phyloP scores from a whole-genome alignment of 192 early-diverging fungal genomes.

The Coemansia sp. region DNA sequence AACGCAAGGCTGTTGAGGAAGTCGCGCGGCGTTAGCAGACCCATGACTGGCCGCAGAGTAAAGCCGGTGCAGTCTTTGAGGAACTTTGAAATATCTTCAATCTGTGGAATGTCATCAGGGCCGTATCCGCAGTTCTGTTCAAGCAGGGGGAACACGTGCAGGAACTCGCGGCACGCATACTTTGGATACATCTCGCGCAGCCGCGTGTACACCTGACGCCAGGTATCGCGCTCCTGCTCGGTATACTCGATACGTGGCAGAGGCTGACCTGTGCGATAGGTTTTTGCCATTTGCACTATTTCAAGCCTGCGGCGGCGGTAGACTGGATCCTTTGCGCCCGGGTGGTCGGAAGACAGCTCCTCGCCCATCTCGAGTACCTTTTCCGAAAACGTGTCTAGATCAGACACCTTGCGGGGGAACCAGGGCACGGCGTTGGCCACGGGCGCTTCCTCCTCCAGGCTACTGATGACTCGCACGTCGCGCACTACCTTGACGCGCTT shows the following conservation, averaged over 20 bases:
- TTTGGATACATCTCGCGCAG: constrained; percentile 73
- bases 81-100: constrained; percentile 84
- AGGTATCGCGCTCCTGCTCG: constrained; percentile 73
- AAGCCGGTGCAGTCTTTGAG: constrained; percentile 93
- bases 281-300: constrained; percentile 83
- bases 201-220: constrained; percentile 76
- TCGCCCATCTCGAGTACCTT: constrained; percentile 91
- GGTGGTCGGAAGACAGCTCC: constrained; percentile 87
- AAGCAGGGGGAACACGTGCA: constrained; percentile 84
- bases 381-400: constrained; percentile 89
- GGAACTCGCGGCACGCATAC: constrained; percentile 91
- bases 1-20: constrained; percentile 96
- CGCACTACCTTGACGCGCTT: constrained; percentile 58
- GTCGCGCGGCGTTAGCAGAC: constrained; percentile 86
- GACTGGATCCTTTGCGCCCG: constrained; percentile 81
- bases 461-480: constrained; percentile 57
- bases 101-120: constrained; percentile 83
- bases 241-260: constrained; percentile 85
- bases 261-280: constrained; percentile 68
- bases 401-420: constrained; percentile 92
- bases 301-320: constrained; percentile 82
- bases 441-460: constrained; percentile 12
- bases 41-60: constrained; percentile 92
- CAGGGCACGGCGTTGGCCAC: constrained; percentile 62
- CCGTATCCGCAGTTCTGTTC: constrained; percentile 89